Conservation (phyloP, 495 filamentous ascomycete genomes). For the Hypoxylon rickii region DNA sequence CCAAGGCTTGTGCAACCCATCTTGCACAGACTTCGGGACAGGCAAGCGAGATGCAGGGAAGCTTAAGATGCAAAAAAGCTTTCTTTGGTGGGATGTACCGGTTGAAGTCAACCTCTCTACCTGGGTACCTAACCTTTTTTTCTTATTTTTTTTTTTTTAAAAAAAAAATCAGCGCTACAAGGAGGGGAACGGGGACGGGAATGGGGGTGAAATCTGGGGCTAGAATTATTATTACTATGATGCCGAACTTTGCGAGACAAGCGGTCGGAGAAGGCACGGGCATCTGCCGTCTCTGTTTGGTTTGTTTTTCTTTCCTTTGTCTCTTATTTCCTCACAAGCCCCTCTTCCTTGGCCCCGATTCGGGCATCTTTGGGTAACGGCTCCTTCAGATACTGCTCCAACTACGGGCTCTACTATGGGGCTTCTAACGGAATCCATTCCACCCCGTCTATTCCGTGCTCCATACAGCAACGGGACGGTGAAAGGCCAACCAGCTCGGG, state of each 20-base stretch:
- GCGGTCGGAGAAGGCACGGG: conserved; percentile 22
- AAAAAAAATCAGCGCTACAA: not conserved
- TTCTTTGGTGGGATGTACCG: conserved; percentile 26
- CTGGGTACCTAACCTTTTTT: too few species aligned
- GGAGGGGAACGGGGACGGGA: not conserved
- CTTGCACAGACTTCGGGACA: conserved; percentile 28
- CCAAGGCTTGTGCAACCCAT: conserved; percentile 26
- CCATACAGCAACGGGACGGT: conserved; percentile 10
- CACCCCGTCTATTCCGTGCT: conserved; percentile 2
- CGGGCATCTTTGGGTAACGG: conserved; percentile 7
- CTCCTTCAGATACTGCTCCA: not conserved
- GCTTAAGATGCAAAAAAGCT: conserved; percentile 31
- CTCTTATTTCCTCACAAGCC: conserved; percentile 19
- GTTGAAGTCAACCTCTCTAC: conserved; percentile 27
- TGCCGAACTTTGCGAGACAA: conserved; percentile 25
- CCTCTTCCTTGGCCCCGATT: conserved; percentile 9
- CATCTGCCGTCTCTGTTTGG: conserved; percentile 29
- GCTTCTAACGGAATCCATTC: conserved; percentile 1
- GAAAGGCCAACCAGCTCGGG: conserved; percentile 9
- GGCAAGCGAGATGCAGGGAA: conserved; percentile 35
- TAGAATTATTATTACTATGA: conserved; percentile 13
- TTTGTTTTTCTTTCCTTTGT: conserved; percentile 2
- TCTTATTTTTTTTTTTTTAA: not conserved
- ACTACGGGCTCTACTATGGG: not conserved
- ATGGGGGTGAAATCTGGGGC: conserved; percentile 6